Percentiles rank a stretch among this genome's conserved stretches.
Evolutionary conservation across 2,329 filamentous ascomycete species (phyloP).

Genomic region (Leptographium flavum): DNA sequence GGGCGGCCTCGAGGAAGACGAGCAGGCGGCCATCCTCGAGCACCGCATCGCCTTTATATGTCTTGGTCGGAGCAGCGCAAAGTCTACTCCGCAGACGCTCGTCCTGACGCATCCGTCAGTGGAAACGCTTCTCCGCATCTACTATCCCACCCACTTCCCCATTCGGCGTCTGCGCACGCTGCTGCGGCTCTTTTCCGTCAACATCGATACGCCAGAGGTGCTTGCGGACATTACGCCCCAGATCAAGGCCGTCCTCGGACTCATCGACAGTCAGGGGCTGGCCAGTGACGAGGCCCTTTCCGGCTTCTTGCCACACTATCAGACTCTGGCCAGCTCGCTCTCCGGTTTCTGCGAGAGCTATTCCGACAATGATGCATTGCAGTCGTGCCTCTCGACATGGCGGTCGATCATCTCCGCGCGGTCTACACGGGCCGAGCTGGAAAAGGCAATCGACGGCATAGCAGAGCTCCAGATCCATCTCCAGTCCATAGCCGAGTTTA

Average conservation of each 20-base stretch:
- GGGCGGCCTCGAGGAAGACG: conserved; percentile 32
- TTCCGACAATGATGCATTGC: conserved; percentile 18
- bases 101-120: conserved; percentile 31
- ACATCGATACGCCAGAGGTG: conserved; percentile 28
- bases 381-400: conserved; percentile 29
- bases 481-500: conserved; percentile 34
- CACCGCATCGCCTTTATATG: conserved; percentile 40
- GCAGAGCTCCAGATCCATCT: conserved; percentile 34
- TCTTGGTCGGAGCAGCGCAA: conserved; percentile 18
- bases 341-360: conserved; percentile 26
- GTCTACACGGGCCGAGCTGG: conserved; percentile 25
- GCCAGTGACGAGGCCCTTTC: conserved; percentile 30
- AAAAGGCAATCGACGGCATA: conserved; percentile 32
- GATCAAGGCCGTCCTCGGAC: conserved; percentile 22
- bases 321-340: conserved; percentile 29
- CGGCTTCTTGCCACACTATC: conserved; percentile 33
- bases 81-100: conserved; percentile 15
- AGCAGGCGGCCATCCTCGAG: conserved; percentile 44
- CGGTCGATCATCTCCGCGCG: conserved; percentile 24
- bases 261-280: conserved; percentile 21
- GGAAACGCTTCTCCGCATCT: conserved; percentile 32
- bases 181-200: conserved; percentile 31
- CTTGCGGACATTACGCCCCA: conserved; percentile 25
- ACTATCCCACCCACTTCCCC: conserved; percentile 34
- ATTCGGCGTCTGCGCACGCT: conserved; percentile 38